phyloP scores from a whole-genome alignment of 441 rosid genomes.

The Mallotus japonicus region DNA sequence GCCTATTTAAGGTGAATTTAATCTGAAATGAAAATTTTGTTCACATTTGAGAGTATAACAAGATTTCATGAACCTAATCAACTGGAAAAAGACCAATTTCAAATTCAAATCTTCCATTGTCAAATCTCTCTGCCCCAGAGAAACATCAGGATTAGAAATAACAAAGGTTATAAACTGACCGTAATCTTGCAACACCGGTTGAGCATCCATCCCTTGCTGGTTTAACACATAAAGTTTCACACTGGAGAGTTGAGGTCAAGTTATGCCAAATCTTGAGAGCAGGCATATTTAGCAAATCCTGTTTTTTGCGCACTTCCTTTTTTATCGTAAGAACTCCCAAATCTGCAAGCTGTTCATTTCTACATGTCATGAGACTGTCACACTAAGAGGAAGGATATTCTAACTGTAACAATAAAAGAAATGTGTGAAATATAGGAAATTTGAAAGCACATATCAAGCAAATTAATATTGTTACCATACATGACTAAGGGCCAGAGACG shows the following conservation, averaged over 20 bases:
- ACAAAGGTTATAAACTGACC: slow-evolving; percentile 42
- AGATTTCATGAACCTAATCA: neutral
- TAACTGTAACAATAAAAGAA: neutral
- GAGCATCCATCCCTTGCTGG: slow-evolving; percentile 99
- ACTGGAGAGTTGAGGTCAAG: slow-evolving; percentile 60
- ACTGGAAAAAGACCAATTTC: neutral
- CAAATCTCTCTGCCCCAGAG: neutral
- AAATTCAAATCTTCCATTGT: neutral
- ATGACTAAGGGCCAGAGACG: slow-evolving; percentile 78
- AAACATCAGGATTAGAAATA: slow-evolving; percentile 3
- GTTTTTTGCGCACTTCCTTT: slow-evolving; percentile 66
- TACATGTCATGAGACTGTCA: slow-evolving; percentile 15
- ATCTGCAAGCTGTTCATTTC: slow-evolving; percentile 59
- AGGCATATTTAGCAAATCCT: slow-evolving; percentile 54
- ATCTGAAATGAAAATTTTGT: neutral
- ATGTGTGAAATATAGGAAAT: neutral
- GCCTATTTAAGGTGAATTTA: neutral
- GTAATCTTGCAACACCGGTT: slow-evolving; percentile 93
- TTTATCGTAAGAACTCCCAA: slow-evolving; percentile 82
- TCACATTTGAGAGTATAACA: neutral
- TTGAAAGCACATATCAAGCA: neutral
- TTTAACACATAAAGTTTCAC: slow-evolving; percentile 80
- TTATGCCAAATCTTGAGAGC: slow-evolving; percentile 55
- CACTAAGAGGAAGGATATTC: slow-evolving; percentile 15
- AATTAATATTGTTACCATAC: slow-evolving; percentile 41